These are phyloP conservation scores for Madurella fahalii DNA, from an alignment of 2,329 filamentous ascomycete genomes.

Conservation along the genomic window DNA sequence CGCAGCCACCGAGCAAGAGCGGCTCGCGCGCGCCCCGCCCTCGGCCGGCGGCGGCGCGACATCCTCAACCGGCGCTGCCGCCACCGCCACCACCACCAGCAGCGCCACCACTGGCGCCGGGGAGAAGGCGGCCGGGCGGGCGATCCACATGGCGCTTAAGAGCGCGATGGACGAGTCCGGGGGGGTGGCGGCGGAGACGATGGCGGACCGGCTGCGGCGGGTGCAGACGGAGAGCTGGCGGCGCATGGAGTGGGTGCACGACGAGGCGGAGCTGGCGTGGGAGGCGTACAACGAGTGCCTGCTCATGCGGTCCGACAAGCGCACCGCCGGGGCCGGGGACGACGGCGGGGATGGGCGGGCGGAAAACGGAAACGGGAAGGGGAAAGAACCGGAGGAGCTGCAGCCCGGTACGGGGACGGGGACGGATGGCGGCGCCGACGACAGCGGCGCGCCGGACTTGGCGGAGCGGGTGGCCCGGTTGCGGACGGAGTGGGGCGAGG, in stretches of 20 bases:
- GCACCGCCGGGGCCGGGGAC: constrained; percentile 15
- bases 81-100: constrained; percentile 37
- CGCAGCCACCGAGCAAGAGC: constrained; percentile 70
- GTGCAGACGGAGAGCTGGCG: constrained; percentile 84
- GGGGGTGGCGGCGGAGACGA: constrained; percentile 60
- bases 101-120: too few species aligned
- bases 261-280: constrained; percentile 73
- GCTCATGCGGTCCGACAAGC: constrained; percentile 42
- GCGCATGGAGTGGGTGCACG: constrained; percentile 73
- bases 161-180: constrained; percentile 59
- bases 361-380: constrained; percentile 29
- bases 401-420: constrained; percentile 6
- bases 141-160: constrained; percentile 85
- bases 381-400: constrained; percentile 25
- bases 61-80: constrained; percentile 9
- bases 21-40: constrained; percentile 40
- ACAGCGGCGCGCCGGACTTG: constrained; percentile 27
- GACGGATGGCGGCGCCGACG: constrained; percentile 8
- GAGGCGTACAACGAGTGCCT: constrained; percentile 70
- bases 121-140: constrained; percentile 56
- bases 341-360: constrained; percentile 13
- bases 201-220: constrained; percentile 67
- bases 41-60: constrained; percentile 30
- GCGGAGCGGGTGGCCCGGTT: constrained; percentile 38
- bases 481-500: constrained; percentile 41